Base-by-base conservation (phyloP, 805 yeast genomes). In the Myxozyma neotropica region DNA sequence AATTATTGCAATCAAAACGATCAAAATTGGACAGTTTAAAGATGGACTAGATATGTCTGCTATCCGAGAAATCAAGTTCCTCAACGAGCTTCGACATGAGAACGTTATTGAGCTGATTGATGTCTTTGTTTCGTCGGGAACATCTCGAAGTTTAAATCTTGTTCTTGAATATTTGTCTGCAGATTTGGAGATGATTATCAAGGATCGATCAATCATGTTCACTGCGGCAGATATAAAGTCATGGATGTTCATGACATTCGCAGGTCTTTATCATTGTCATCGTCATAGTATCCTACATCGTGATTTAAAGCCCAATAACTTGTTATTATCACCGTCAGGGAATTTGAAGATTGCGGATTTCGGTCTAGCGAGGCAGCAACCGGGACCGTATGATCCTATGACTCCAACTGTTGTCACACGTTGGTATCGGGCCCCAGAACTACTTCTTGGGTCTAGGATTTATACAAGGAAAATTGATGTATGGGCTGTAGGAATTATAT, bases 41-140 rank as follows among this genome's bases (percentile, higher is more conserved):
- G 98, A 94, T 75, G 99, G 99, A 0, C 76, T 94, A 53, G 99
- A 94, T 74, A 93, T 94, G 97, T 88, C 96, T 26, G 99, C 99
- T 39, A 82, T 91, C n/a, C 73, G 97, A 65, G 97, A 92, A 72
- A 90, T 91, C 64, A 92, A 91, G 69, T 90, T 88, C 69, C 75
- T 91, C 21, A 96, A 89, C 69, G 97, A 92, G 68, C 72, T 92
- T 55, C 80, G 81, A 49, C 92, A 89, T 71, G 79, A 76, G 21
- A 92, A 92, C 70, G 88, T 94, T 21, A 93, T 94, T 63, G 96
- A 89, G 70, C 78, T 94, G 53, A 79, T 90, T 2, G 97, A 94
- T 71, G 97, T 94, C 6, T 93, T 87, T 73, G 83, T 90, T 24
- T 71, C 75, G n/a, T 36, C 57, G 1, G 58, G 60, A 6, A 59